Evolutionary conservation across 441 rosid species (phyloP), one percentile per base, ranked within the genome.

Genomic region (Kokia cookei): DNA sequence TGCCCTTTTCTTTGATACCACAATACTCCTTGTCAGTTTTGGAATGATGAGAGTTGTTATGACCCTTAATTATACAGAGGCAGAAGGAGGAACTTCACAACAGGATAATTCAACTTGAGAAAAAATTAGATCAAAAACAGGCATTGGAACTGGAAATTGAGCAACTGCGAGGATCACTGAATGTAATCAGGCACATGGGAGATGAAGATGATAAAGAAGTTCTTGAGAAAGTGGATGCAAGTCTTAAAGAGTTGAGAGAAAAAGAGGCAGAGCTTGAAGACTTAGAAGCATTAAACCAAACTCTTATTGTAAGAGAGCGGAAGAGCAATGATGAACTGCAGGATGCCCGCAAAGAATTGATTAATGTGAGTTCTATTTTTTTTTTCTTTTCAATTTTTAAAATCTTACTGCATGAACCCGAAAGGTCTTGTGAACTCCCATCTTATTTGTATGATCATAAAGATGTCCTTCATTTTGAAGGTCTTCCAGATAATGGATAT

Each of bases 281-380:
- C 74, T 27, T 92, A 73, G 91, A 92, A 67, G 80, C 90, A 42
- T 77, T 91, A 76, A 88, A 90, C 84, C 97, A 93, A 83, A 79
- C 90, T 37, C 97, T 95, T 68, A 80, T 91, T 55, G 87, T 93
- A n/a, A 86, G 82, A 79, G 97, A 95, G 81, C 90, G 92, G 6
- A 83, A 79, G 87, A 93, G 86, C 86, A 95, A 92, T 74, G 91
- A 92, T 75, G 98, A 93, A 84, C 87, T 95, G 73, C 97, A 91
- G 81, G 98, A 92, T 22, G 97, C 96, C 72, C 92, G 98, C 27
- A 92, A 85, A 76, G 98, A 89, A 80, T 69, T 95, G 76, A 85
- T 95, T 79, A 88, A 72, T 72, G 98, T 92, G 75, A 75, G 98
- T 80, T 45, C 5, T 40, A 69, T 70, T 64, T 58, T 50, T 12